These are phyloP conservation scores for Rhizopogon roseolus DNA, from an alignment of 768 basidiomycete species.

Conservation along the genomic window DNA sequence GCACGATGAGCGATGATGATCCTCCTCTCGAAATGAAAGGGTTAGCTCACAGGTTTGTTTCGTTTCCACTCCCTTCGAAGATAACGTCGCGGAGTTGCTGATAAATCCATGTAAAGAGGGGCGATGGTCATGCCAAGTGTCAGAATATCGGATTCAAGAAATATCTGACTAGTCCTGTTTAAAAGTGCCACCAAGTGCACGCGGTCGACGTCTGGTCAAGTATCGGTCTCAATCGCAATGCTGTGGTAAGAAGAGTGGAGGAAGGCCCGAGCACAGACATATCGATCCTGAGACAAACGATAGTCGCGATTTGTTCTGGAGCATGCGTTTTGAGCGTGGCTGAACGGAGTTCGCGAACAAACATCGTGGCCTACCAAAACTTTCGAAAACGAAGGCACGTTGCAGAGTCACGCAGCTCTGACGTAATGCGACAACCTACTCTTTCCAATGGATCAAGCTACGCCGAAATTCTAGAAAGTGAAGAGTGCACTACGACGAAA, in stretches of 20 bases:
- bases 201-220: constrained; percentile 22
- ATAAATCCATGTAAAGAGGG: constrained; percentile 13
- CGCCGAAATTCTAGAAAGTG: background rate
- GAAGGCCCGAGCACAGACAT: constrained; percentile 12
- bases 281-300: constrained; percentile 16
- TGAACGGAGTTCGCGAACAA: background rate
- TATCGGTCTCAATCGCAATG: constrained; percentile 24
- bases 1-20: constrained; percentile 6
- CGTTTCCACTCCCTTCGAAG: constrained; percentile 38
- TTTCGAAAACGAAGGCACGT: background rate
- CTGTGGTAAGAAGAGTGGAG: constrained; percentile 6
- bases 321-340: constrained; percentile 25
- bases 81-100: constrained; percentile 26
- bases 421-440: background rate
- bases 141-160: background rate
- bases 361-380: constrained; percentile 1
- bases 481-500: background rate
- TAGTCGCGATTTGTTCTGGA: constrained; percentile 10
- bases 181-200: constrained; percentile 12
- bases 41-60: constrained; percentile 33
- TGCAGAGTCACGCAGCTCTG: background rate
- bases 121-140: background rate
- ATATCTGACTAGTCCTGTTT: background rate
- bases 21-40: background rate
- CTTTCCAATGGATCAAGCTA: background rate